Evolutionary conservation across 2,329 filamentous ascomycete genomes (phyloP).

Genomic region (Cladosporium sp.): DNA sequence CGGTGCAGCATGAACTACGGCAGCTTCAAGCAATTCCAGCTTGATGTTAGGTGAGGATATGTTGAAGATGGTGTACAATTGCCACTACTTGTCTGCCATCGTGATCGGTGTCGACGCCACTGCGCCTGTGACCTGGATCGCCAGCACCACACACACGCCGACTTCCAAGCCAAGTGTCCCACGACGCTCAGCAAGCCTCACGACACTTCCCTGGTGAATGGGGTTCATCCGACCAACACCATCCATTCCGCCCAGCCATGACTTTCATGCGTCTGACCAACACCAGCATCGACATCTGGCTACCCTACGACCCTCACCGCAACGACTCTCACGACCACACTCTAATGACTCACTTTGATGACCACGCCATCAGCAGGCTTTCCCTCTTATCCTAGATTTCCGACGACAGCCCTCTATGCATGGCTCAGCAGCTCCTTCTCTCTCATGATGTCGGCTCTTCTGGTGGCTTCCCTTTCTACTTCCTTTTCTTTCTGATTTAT

Average conservation of each 20-base stretch:
- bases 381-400: not conserved
- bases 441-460: not conserved
- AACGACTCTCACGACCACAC: not conserved
- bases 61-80: not conserved
- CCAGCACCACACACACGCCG: not conserved
- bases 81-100: not conserved
- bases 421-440: not conserved
- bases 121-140: not conserved
- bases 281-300: not conserved
- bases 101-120: not conserved
- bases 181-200: not conserved
- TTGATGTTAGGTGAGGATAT: constrained; percentile 67
- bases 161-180: not conserved
- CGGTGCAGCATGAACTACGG: constrained; percentile 62
- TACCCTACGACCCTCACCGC: not conserved
- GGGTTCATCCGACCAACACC: not conserved
- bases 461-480: not conserved
- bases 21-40: constrained; percentile 80
- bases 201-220: not conserved
- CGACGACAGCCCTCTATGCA: not conserved
- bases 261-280: not conserved
- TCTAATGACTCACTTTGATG: not conserved
- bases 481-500: not conserved
- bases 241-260: not conserved
- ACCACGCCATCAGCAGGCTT: not conserved